Evolutionary conservation across 164 flowering plant species (phyloP), one percentile per base, ranked within the genome.

Genomic region (Cinnamomum micranthum): DNA sequence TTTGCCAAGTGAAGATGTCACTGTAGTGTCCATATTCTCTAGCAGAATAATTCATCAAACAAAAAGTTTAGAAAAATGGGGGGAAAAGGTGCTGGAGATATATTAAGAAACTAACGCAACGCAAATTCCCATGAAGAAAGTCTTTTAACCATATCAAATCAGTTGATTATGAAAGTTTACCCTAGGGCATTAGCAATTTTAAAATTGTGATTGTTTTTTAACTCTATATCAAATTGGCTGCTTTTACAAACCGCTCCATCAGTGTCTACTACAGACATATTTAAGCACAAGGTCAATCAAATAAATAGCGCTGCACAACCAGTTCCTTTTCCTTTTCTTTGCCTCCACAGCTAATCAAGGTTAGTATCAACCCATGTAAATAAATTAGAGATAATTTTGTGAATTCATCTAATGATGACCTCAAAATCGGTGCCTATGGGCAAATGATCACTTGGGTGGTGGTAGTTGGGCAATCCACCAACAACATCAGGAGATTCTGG

Each of bases 361-460:
- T 20, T 41, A 69, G 24, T 58, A 2, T 20, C 25, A n/a, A 69
- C 71, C 13, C 17, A 22, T 64, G 28, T 33, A 67, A 28, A 67
- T 67, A 2, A 6, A 10, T 47, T 41, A 47, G 71, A 47, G 55
- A 41, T 47, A 35, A n/a, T 41, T 24, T 59, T 33, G 25, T 24
- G 13, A 47, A 67, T 58, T 55, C 51, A 74, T 19, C 23, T 60
- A 68, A 65, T 65, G 47, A 70, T 70, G 64, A 92, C 80, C 80
- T 86, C 90, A 83, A 95, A 92, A 74, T 91, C 96, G 51, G 92
- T 89, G 71, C 96, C 98, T 60, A 93, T 90, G 28, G 99, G 99
- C 41, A 93, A 82, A 85, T 95, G 99, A 86, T 95, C 99, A 71
- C 99, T 95, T 13, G 99, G 99, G 78, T 95, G 92, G 65, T 85